Conservation (phyloP, 2,329 filamentous ascomycete genomes). For the Podosphaera aphanis region DNA sequence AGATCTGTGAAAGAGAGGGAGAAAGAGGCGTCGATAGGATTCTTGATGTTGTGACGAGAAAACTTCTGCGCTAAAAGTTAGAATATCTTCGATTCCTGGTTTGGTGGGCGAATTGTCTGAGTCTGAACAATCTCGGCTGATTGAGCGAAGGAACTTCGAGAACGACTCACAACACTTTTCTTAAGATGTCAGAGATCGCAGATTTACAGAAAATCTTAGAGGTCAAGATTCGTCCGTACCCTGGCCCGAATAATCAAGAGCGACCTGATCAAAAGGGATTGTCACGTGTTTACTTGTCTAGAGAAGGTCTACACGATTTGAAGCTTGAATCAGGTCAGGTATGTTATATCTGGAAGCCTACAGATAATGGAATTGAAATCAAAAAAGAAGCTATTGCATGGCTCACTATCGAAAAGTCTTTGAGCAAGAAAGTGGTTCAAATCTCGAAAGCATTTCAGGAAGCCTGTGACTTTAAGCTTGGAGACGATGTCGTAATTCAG, state of each 20-base stretch:
- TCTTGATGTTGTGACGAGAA: no score
- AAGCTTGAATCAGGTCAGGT: conserved; percentile 33
- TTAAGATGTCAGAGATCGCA: conserved; percentile 7
- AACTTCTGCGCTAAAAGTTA: no score
- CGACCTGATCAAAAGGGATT: conserved; percentile 14
- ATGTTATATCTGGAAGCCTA: conserved; percentile 25
- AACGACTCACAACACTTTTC: background rate
- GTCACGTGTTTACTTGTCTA: conserved; percentile 15
- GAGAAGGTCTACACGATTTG: conserved; percentile 26
- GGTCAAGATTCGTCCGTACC: conserved; percentile 15
- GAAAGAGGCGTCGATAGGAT: no score
- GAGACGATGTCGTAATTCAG: conserved; percentile 41
- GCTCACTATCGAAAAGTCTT: conserved; percentile 30
- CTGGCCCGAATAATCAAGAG: conserved; percentile 10
- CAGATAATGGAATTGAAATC: conserved; percentile 8
- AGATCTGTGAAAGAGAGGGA: no score
- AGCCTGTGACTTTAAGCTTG: conserved; percentile 46
- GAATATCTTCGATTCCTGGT: no score
- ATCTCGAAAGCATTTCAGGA: conserved; percentile 53
- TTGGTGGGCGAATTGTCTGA: no score
- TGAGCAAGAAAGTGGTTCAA: conserved; percentile 45
- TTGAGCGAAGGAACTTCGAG: background rate
- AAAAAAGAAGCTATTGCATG: conserved; percentile 31
- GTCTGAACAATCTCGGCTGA: no score
- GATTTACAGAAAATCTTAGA: conserved; percentile 12